phyloP scores from a whole-genome alignment of 192 early-diverging fungal genomes.

The Coemansia sp. region DNA sequence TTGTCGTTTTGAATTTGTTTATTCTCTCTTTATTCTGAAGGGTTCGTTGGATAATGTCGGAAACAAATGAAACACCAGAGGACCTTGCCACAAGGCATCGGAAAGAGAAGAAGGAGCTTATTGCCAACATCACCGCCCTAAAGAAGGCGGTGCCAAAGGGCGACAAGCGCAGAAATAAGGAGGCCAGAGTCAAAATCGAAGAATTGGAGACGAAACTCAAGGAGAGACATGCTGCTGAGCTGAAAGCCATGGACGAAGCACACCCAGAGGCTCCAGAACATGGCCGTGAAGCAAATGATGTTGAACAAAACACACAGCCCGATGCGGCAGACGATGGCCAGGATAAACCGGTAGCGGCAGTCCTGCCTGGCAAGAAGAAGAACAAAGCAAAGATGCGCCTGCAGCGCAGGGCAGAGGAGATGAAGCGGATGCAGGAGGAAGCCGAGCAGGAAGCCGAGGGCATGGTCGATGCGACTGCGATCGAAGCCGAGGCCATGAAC shows the following conservation, averaged over 20 bases:
- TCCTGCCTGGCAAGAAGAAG: slow-evolving; percentile 53
- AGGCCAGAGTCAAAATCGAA: slow-evolving; percentile 68
- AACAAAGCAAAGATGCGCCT: slow-evolving; percentile 56
- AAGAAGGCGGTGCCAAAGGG: slow-evolving; percentile 76
- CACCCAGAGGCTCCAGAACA: not conserved
- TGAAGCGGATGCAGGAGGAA: slow-evolving; percentile 68
- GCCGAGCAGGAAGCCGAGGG: slow-evolving; percentile 74
- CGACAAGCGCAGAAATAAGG: slow-evolving; percentile 88
- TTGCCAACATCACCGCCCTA: slow-evolving; percentile 65
- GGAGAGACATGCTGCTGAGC: slow-evolving; percentile 63
- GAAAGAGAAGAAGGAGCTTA: slow-evolving; percentile 74
- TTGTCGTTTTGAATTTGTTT: not conserved
- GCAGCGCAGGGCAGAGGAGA: slow-evolving; percentile 70
- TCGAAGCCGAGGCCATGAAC: slow-evolving; percentile 71
- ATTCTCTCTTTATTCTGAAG: not conserved
- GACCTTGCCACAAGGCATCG: slow-evolving; percentile 73
- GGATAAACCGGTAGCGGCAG: not conserved
- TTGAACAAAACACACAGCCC: not conserved
- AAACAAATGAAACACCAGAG: slow-evolving; percentile 43
- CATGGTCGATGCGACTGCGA: slow-evolving; percentile 71
- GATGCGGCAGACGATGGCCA: not conserved
- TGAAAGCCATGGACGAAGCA: slow-evolving; percentile 30
- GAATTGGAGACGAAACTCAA: slow-evolving; percentile 64
- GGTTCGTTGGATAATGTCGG: slow-evolving; percentile 9
- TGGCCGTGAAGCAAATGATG: not conserved